Percentiles rank a stretch among this genome's conserved stretches.
These are phyloP conservation scores for Hypocreales sp. DNA, from an alignment of 2,329 filamentous ascomycete species.

Conservation along the genomic window DNA sequence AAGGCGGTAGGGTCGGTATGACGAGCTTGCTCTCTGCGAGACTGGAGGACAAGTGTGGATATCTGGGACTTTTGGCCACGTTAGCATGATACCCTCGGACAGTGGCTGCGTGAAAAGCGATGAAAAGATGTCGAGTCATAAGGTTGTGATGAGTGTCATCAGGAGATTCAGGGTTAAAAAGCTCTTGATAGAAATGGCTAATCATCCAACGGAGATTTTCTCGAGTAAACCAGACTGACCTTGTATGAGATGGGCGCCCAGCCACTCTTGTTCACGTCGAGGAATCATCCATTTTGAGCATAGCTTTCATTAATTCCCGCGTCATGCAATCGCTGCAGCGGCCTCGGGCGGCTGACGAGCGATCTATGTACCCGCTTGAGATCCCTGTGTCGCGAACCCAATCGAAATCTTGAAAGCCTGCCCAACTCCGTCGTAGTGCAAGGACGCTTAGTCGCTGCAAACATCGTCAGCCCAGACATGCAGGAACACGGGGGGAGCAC, in stretches of 20 bases:
- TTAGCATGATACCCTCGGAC: too few species aligned
- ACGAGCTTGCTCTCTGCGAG: too few species aligned
- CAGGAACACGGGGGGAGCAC: conserved; percentile 9
- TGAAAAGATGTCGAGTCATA: conserved; percentile 39
- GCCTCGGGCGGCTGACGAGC: conserved; percentile 26
- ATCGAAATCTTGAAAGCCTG: conserved; percentile 25
- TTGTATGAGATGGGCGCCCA: too few species aligned
- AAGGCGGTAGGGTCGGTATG: conserved; percentile 1
- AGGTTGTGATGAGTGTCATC: conserved; percentile 42
- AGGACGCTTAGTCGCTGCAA: conserved; percentile 34
- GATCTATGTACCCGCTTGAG: conserved; percentile 30
- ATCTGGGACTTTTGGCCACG: conserved; percentile 6
- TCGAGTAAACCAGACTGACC: too few species aligned
- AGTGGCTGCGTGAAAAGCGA: too few species aligned
- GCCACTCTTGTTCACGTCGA: too few species aligned
- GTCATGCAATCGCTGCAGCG: conserved; percentile 17
- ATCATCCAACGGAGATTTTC: conserved; percentile 36
- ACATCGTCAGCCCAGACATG: conserved; percentile 20
- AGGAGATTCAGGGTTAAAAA: conserved; percentile 53
- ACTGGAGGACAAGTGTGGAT: too few species aligned
- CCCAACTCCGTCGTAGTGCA: conserved; percentile 21
- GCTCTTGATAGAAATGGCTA: conserved; percentile 43
- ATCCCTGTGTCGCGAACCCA: conserved; percentile 28
- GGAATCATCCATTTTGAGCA: too few species aligned
- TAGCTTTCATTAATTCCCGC: conserved; percentile 13